Evolutionary conservation across 352 stramenopile species (phyloP).

Genomic region (Sclerospora graminicola): DNA sequence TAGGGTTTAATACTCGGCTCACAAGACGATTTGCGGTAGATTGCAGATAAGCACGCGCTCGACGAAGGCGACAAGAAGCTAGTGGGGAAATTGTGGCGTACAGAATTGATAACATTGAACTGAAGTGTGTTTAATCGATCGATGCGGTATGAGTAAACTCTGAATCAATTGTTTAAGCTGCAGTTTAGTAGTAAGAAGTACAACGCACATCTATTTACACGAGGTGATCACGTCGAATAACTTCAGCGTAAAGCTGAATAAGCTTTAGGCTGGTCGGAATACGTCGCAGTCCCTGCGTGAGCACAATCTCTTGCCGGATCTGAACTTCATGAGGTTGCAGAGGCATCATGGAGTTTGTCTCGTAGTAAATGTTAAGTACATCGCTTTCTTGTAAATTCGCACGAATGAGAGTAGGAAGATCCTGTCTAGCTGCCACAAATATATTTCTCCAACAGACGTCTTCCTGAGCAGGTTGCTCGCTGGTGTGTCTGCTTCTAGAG

Average conservation of each 20-base stretch:
- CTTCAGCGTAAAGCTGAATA: constrained; percentile 38
- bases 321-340: constrained; percentile 24
- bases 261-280: constrained; percentile 37
- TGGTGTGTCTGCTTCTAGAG: background rate
- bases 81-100: constrained; percentile 10
- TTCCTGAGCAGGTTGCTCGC: background rate
- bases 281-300: constrained; percentile 43
- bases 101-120: constrained; percentile 22
- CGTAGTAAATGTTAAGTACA: constrained; percentile 28
- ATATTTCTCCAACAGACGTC: constrained; percentile 35
- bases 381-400: constrained; percentile 18
- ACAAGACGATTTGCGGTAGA: constrained; percentile 9
- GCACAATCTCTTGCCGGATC: constrained; percentile 46
- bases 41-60: constrained; percentile 6
- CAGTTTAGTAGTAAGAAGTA: no score
- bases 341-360: constrained; percentile 5
- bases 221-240: constrained; percentile 20
- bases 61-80: constrained; percentile 16
- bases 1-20: constrained; percentile 2
- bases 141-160: no score
- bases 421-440: constrained; percentile 31
- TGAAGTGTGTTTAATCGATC: constrained; percentile 2
- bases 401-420: constrained; percentile 18
- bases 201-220: no score
- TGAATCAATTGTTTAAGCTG: no score